phyloP scores from a whole-genome alignment of 1,139 yeast species.

The Pichia sp. region DNA sequence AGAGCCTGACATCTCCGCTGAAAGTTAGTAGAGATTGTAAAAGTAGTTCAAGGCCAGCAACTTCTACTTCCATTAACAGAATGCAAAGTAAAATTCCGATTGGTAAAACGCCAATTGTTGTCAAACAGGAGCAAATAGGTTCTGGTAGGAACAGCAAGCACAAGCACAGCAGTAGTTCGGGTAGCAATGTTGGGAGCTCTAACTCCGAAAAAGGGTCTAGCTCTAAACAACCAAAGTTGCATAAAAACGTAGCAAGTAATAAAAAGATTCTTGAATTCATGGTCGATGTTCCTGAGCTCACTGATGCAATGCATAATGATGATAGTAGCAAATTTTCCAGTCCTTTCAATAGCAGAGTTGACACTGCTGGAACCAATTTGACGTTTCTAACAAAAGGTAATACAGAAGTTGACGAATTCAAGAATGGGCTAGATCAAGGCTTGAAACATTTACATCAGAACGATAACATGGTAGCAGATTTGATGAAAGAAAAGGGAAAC shows the following conservation, averaged over 20 bases:
- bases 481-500: neutral
- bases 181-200: constrained; percentile 1
- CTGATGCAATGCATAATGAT: neutral
- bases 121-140: neutral
- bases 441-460: neutral
- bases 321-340: constrained; percentile 14
- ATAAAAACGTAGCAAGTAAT: neutral
- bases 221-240: neutral
- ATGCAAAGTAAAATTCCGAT: neutral
- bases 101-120: neutral
- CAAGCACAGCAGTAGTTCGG: neutral
- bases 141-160: neutral
- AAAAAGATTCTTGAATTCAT: constrained; percentile 9
- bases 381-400: constrained; percentile 11
- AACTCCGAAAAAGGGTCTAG: neutral
- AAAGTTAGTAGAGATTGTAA: neutral
- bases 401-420: constrained; percentile 1
- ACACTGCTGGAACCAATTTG: constrained; percentile 16
- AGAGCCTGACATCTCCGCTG: constrained; percentile 1
- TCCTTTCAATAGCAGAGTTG: constrained; percentile 14
- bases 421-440: neutral
- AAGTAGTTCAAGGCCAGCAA: neutral
- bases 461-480: neutral
- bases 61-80: neutral
- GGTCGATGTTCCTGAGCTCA: constrained; percentile 13